Percentiles rank a stretch among this genome's conserved stretches.
Conservation (phyloP, 225 moss, liverwort and hornwort genomes). For the Neckera pumila region DNA sequence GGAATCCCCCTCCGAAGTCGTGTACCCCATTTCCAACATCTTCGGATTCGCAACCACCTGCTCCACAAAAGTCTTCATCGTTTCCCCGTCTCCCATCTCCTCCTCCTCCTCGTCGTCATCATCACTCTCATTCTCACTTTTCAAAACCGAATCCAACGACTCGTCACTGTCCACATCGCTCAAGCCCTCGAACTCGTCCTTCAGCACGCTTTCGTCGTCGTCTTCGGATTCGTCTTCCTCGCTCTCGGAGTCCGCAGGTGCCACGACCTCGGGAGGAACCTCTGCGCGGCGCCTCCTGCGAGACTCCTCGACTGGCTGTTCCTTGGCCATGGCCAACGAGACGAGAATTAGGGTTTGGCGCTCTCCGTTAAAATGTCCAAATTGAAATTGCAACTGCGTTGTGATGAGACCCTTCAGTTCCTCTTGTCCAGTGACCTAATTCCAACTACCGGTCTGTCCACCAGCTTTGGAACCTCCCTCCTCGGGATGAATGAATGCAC, state of each 20-base stretch:
- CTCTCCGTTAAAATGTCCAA: background rate
- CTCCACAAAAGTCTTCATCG: background rate
- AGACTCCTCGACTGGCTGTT: background rate
- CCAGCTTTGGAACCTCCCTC: background rate
- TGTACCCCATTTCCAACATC: background rate
- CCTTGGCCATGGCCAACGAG: background rate
- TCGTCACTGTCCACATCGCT: constrained; percentile 2
- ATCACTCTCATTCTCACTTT: background rate
- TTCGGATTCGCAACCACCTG: background rate
- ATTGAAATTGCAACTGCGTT: background rate
- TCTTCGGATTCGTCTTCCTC: background rate
- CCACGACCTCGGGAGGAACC: background rate
- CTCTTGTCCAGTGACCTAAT: background rate
- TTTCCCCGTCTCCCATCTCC: background rate
- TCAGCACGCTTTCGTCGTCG: background rate
- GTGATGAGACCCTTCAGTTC: background rate
- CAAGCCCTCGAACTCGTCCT: constrained; percentile 1
- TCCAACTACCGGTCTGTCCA: background rate
- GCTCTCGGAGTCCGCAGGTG: background rate
- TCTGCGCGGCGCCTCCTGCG: background rate
- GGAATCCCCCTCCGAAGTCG: background rate
- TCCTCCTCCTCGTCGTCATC: background rate
- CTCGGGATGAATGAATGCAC: background rate
- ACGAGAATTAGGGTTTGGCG: background rate
- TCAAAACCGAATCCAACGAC: background rate